phyloP scores from a whole-genome alignment of 2,329 filamentous ascomycete genomes.

The Shiraia bambusicola region DNA sequence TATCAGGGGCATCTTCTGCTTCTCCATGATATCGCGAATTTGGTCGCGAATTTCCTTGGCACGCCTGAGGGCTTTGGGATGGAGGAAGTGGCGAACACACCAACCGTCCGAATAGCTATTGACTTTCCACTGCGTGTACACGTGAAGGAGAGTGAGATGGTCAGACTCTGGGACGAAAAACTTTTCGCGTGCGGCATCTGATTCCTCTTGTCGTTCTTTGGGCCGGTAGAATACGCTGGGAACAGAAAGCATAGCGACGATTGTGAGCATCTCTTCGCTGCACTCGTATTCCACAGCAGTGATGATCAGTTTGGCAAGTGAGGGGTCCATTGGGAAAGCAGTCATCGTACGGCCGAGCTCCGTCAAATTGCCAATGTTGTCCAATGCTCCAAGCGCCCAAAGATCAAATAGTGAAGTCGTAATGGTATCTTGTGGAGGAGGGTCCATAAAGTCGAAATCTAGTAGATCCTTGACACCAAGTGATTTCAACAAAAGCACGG shows the following conservation, averaged over 20 bases:
- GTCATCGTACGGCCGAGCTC: slow-evolving; percentile 89
- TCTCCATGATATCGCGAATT: slow-evolving; percentile 87
- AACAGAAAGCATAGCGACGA: slow-evolving; percentile 96
- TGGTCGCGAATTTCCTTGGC: slow-evolving; percentile 95
- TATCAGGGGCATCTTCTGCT: slow-evolving; percentile 83
- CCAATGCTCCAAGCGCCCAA: slow-evolving; percentile 90
- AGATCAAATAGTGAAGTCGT: slow-evolving; percentile 96
- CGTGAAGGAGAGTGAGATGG: slow-evolving; percentile 91
- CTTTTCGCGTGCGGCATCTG: slow-evolving; percentile 91
- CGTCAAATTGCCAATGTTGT: slow-evolving; percentile 92
- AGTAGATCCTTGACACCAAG: slow-evolving; percentile 90
- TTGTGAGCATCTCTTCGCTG: slow-evolving; percentile 96
- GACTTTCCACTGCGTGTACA: slow-evolving; percentile 91
- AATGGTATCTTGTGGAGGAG: slow-evolving; percentile 95
- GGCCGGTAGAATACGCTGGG: slow-evolving; percentile 96
- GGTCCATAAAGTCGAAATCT: slow-evolving; percentile 99
- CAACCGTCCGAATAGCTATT: slow-evolving; percentile 89
- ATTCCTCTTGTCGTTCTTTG: slow-evolving; percentile 94
- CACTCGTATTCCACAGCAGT: slow-evolving; percentile 87
- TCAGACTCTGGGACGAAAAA: slow-evolving; percentile 99
- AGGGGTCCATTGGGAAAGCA: slow-evolving; percentile 96
- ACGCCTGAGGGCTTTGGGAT: slow-evolving; percentile 87
- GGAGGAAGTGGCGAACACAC: slow-evolving; percentile 91
- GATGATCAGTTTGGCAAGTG: slow-evolving; percentile 90
- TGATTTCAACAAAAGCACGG: slow-evolving; percentile 89